Evolutionary conservation across 768 basidiomycete species (phyloP).

Genomic region (Rhodotorula diobovata): DNA sequence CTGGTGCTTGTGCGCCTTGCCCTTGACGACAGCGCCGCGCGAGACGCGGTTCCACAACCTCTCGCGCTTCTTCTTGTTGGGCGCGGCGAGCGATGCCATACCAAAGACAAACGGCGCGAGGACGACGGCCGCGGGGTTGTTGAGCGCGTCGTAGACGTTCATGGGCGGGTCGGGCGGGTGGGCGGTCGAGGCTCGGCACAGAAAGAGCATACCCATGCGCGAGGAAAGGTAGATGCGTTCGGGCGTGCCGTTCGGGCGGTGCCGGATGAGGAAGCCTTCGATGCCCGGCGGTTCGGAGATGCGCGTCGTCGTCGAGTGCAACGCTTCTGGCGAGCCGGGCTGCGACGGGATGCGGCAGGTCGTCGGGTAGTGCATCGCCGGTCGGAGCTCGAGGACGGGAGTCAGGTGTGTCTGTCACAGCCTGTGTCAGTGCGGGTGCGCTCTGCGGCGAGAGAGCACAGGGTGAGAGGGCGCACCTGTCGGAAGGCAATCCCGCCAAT

Average conservation of each 20-base stretch:
- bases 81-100: slow-evolving; percentile 14
- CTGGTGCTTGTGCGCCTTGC: slow-evolving; percentile 16
- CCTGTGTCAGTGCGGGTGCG: neutral
- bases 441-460: too few species aligned
- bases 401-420: slow-evolving; percentile 2
- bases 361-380: slow-evolving; percentile 64
- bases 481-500: slow-evolving; percentile 23
- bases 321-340: slow-evolving; percentile 22
- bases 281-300: slow-evolving; percentile 72
- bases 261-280: slow-evolving; percentile 73
- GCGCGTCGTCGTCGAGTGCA: slow-evolving; percentile 50
- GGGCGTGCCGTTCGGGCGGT: slow-evolving; percentile 58
- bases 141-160: slow-evolving; percentile 45
- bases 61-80: slow-evolving; percentile 17
- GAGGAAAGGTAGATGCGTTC: slow-evolving; percentile 60
- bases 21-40: neutral
- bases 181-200: slow-evolving; percentile 54
- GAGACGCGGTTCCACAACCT: slow-evolving; percentile 2
- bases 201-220: slow-evolving; percentile 70
- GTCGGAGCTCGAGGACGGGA: slow-evolving; percentile 62
- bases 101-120: slow-evolving; percentile 28
- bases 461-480: neutral
- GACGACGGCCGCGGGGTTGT: slow-evolving; percentile 36
- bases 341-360: slow-evolving; percentile 43
- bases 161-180: slow-evolving; percentile 62